phyloP scores from a whole-genome alignment of 2,329 filamentous ascomycete genomes.

The Neonectria faginata region DNA sequence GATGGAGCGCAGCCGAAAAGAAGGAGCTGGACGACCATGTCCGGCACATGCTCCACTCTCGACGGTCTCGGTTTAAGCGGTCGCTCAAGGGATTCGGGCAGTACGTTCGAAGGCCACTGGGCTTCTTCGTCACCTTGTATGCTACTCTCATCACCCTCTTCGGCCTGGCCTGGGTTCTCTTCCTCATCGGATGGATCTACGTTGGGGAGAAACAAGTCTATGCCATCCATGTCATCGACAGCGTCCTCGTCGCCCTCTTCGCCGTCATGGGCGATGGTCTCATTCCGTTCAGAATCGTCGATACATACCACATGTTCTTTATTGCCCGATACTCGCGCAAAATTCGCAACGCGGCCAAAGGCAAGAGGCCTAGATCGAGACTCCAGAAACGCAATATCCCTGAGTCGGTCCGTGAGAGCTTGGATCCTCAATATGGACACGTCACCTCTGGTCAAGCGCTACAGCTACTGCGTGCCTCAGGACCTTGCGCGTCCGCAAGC shows the following conservation, averaged over 20 bases:
- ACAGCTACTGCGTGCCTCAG: conserved; percentile 30
- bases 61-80: conserved; percentile 82
- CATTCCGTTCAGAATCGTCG: conserved; percentile 79
- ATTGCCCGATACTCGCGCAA: conserved; percentile 73
- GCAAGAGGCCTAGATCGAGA: conserved; percentile 49
- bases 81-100: conserved; percentile 83
- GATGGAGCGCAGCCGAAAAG: conserved; percentile 81
- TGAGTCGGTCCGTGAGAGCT: conserved; percentile 24
- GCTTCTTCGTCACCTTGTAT: conserved; percentile 86
- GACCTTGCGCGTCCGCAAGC: conserved; percentile 21
- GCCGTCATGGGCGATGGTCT: conserved; percentile 77
- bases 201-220: conserved; percentile 79
- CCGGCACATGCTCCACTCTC: conserved; percentile 87
- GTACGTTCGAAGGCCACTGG: conserved; percentile 81
- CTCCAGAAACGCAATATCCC: conserved; percentile 40
- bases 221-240: conserved; percentile 76
- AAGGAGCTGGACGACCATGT: conserved; percentile 86
- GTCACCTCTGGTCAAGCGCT: conserved; percentile 40
- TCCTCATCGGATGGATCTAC: conserved; percentile 90
- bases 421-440: conserved; percentile 28
- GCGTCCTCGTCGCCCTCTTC: conserved; percentile 77
- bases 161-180: conserved; percentile 89
- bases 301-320: conserved; percentile 90
- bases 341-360: conserved; percentile 61
- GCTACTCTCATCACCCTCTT: conserved; percentile 86